Evolutionary conservation across 2,329 filamentous ascomycete species (phyloP).

Genomic region (Lachnellula subtilissima): DNA sequence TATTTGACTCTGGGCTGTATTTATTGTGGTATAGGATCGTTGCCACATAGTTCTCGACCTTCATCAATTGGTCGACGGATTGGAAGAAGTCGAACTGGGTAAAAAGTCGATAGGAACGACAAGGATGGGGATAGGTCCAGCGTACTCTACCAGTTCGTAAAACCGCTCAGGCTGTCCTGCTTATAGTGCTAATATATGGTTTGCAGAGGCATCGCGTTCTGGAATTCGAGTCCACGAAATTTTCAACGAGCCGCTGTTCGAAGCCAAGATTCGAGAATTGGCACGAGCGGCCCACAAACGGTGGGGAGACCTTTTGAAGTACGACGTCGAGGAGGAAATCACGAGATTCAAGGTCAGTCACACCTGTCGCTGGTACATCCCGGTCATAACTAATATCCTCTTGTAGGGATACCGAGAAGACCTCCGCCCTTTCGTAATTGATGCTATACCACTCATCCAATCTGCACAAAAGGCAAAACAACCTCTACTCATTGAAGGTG

Average conservation of each 20-base stretch:
- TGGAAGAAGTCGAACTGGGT: constrained; percentile 54
- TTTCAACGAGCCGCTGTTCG: constrained; percentile 62
- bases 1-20: too few species aligned
- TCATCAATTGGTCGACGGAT: constrained; percentile 63
- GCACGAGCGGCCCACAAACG: constrained; percentile 61
- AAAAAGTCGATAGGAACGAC: constrained; percentile 41
- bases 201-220: constrained; percentile 50
- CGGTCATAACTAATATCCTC: not conserved
- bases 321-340: constrained; percentile 68
- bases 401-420: constrained; percentile 45
- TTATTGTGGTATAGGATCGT: constrained; percentile 28
- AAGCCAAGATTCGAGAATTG: constrained; percentile 58
- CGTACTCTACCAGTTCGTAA: constrained; percentile 45
- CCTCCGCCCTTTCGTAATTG: constrained; percentile 58
- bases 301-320: constrained; percentile 60
- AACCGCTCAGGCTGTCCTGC: too few species aligned
- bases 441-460: constrained; percentile 57
- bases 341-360: constrained; percentile 45
- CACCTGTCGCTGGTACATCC: not conserved
- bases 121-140: constrained; percentile 48
- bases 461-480: constrained; percentile 53
- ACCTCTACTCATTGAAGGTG: constrained; percentile 60
- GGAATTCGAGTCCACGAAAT: constrained; percentile 64
- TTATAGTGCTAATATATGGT: too few species aligned
- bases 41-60: constrained; percentile 61